Base-by-base conservation (phyloP, 2,329 filamentous ascomycete species). In the Nannizziopsis barbatae region DNA sequence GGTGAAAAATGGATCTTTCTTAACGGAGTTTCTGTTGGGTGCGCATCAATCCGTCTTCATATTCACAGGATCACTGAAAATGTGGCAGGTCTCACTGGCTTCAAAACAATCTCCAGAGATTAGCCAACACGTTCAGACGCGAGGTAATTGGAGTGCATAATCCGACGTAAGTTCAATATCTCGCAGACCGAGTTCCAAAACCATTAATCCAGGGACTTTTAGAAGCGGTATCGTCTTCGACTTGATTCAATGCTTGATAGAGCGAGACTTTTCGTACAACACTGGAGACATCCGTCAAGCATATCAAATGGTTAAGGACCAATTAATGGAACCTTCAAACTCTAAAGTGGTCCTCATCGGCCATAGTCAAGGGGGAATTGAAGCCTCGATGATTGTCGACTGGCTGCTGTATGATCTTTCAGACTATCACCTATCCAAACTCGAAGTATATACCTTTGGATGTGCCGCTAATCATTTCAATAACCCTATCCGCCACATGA, bases 401-500 rank as follows among this genome's bases (percentile, higher is more conserved):
- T 47, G 45, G 45, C 36, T 47, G 5, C 38, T 47, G 3, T 12
- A n/a, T 7, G 45, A 47, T 10, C 22, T 47, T 11, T 47, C 45
- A 2, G 36, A 40, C n/a, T 22, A n/a, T 3, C 14, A n/a, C 6
- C 8, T 47, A 37, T 41, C 36, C 17, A 47, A 47, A 20, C 45
- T 47, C 12, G 45, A 47, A 41, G 45, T 47, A 6, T 47, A 47
- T 27, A 47, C 45, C 6, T 47, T 47, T 22, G 45, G 45, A 12
- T 40, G 41, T 41, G 45, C 45, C 3, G 45, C 45, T 9, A 40
- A 41, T n/a, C 45, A 47, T 33, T 47, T 47, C 22, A 40, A 41
- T 27, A 47, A 47, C 12, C 45, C 45, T 10, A 22, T 40, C 12
- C 38, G 45, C 20, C 12, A 35, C 11, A 8, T 27, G 15, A 33